Evolutionary conservation across 257 asterid species (phyloP), one percentile per base, ranked within the genome.

Genomic region (Solanum megistacrolobum): DNA sequence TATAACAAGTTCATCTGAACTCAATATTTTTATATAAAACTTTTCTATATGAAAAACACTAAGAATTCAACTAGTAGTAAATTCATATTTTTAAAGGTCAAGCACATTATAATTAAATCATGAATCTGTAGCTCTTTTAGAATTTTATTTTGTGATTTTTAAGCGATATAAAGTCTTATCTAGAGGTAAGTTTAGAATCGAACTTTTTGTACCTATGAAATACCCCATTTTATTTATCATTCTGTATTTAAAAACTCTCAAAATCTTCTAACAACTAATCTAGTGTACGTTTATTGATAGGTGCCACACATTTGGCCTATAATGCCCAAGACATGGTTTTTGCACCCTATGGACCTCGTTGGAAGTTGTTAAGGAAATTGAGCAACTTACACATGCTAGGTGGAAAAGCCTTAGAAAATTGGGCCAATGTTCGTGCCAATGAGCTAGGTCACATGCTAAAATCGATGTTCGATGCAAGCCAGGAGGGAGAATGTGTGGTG

Each of bases 351-450:
- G 93, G 94, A n/a, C 90, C 94, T 0, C 90, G 87, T 83, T 92
- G 95, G 95, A 92, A 92, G 66, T 27, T 92, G 83, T 86, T 92
- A 12, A 88, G 94, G 5, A 92, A 92, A 48, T 58, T 92, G 83
- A 92, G 91, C 83, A 91, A 86, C 85, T 89, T 90, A 82, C 94
- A 92, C 74, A 91, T 92, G 92, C 75, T 91, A 68, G 94, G 94
- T 0, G 87, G 87, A 1, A 91, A 90, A 79, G 94, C 93, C 5
- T 88, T 93, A 1, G 89, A 89, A 5, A 88, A 85, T 3, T 93
- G 94, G 95, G 89, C 90, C 0, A 41, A 88, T 8, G 87, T 93
- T 2, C 81, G 95, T 21, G 73, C 87, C 5, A 35, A 83, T 2
- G 93, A 93, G 83, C 38, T 92, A 11, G 93, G 95, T 0, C 85